phyloP scores from a whole-genome alignment of 495 filamentous ascomycete genomes.

The Chaetomium tenue region DNA sequence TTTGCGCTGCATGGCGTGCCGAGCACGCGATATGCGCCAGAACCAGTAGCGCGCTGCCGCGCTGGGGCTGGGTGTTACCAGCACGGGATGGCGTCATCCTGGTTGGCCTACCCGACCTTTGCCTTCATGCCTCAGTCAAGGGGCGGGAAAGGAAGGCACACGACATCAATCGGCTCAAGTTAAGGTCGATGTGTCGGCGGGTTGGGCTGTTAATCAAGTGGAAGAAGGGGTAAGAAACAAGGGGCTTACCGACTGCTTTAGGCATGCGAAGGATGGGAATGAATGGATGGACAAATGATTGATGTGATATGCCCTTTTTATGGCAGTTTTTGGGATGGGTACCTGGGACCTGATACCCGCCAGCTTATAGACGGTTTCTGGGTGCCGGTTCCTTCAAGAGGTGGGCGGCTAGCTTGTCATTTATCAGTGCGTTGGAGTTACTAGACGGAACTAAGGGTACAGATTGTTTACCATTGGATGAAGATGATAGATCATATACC shows the following conservation, averaged over 20 bases:
- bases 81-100: slow-evolving; percentile 12
- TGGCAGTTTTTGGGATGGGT: background rate
- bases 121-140: background rate
- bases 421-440: slow-evolving; percentile 7
- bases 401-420: slow-evolving; percentile 1
- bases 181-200: background rate
- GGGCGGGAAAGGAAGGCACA: background rate
- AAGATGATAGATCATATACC: background rate
- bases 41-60: slow-evolving; percentile 6
- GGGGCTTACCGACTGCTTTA: too few species aligned
- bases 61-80: background rate
- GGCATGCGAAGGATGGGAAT: background rate
- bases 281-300: background rate
- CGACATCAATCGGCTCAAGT: background rate
- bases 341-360: slow-evolving; percentile 17
- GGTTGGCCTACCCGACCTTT: background rate
- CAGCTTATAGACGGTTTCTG: slow-evolving; percentile 15
- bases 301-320: slow-evolving; percentile 14
- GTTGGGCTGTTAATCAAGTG: background rate
- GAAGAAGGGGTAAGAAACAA: too few species aligned
- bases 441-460: background rate
- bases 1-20: slow-evolving; percentile 20
- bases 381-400: slow-evolving; percentile 11
- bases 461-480: background rate
- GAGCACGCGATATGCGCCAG: slow-evolving; percentile 19